Evolutionary conservation across 129 eudicot genomes (phyloP), one percentile per base, ranked within the genome.

Genomic region (Calendula officinalis): DNA sequence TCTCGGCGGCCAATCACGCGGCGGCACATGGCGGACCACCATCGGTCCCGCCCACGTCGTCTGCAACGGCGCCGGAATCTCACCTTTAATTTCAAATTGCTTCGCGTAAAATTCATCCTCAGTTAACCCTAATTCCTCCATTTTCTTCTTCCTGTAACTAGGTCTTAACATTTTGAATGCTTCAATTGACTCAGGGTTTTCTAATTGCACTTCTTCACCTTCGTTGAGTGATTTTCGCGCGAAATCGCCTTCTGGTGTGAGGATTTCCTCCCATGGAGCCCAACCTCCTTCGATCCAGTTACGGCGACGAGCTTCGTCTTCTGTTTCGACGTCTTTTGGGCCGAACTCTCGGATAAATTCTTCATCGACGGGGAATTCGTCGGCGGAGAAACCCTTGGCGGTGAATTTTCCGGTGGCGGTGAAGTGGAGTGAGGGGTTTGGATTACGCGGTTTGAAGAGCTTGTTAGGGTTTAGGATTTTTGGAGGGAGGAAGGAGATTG

Each of bases 181-280:
- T 57, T 94, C 99, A 22, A 94, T 86, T 1, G 97, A 11, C 4
- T 94, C 97, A 8, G 97, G 97, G 67, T 70, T 58, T 16, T 82
- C 78, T 7, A 94, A 66, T 38, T 88, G 74, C 7, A 89, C 90
- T 70, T 88, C 97, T 48, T 94, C 99, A 2, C 97, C 97, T 75
- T 94, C 99, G 60, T 94, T 86, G 38, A 94, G 85, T 4, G 99
- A 83, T 33, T 70, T 80, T 8, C 88, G 47, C 3, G 99, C 99
- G 70, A 94, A 94, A 51, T 80, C 81, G 4, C 79, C 99, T 74
- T 94, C 99, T 0, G 97, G 97, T 8, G 92, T 71, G 63, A 89
- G 92, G 52, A 94, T 81, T 70, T 94, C 99, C 37, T 94, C 99
- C 99, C 99, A 94, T 5, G 99, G 99, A 4, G 99, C 99, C 99